phyloP scores from a whole-genome alignment of 1,139 yeast genomes.

The Petasospora fabianii region DNA sequence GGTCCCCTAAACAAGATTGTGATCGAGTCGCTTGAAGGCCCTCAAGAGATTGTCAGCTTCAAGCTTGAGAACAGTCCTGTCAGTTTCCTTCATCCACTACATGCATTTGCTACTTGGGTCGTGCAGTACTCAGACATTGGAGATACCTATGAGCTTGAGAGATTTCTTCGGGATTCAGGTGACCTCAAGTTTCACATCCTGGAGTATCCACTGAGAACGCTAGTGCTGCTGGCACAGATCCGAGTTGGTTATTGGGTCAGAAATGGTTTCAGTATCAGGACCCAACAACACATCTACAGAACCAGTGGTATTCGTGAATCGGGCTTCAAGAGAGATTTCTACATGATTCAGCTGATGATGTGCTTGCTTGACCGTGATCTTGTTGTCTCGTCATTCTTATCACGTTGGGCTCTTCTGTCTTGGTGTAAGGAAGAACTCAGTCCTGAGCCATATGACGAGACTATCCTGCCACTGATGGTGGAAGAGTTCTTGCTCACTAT shows the following conservation, averaged over 20 bases:
- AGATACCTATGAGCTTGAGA: neutral
- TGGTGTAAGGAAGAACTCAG: constrained; percentile 46
- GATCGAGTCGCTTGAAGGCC: constrained; percentile 29
- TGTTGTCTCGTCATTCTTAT: constrained; percentile 56
- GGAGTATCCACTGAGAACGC: constrained; percentile 74
- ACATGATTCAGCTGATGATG: constrained; percentile 64
- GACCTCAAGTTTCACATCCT: constrained; percentile 6
- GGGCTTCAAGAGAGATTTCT: constrained; percentile 76
- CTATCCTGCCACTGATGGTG: constrained; percentile 54
- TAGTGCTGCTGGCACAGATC: constrained; percentile 73
- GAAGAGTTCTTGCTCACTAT: constrained; percentile 77
- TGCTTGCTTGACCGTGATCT: constrained; percentile 55
- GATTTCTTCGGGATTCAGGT: neutral
- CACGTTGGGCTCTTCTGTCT: constrained; percentile 60
- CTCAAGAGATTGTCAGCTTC: constrained; percentile 31
- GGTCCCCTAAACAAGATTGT: neutral
- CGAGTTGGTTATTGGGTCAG: constrained; percentile 86
- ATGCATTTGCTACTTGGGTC: constrained; percentile 68
- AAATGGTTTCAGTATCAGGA: constrained; percentile 74
- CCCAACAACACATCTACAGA: constrained; percentile 77
- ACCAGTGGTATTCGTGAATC: constrained; percentile 80
- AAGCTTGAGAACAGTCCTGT: constrained; percentile 47
- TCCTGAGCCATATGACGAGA: constrained; percentile 39
- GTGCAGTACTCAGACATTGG: constrained; percentile 40
- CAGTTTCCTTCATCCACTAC: constrained; percentile 79